Conservation (phyloP, 2,329 filamentous ascomycete species). For the Tolypocladium sp. region DNA sequence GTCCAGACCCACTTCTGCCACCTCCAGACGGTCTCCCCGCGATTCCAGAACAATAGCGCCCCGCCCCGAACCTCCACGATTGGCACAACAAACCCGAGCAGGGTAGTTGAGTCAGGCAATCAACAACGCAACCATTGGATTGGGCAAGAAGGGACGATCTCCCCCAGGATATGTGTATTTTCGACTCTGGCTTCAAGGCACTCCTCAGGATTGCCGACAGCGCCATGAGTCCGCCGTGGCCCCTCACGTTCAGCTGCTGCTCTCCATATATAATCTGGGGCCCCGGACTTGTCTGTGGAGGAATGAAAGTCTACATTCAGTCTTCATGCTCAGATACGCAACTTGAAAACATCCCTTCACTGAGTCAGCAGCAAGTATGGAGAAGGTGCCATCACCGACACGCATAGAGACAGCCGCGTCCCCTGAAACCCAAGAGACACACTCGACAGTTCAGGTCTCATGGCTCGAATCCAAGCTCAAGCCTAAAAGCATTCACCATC, state of each 20-base stretch:
- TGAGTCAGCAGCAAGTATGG: background rate
- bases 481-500: slow-evolving; percentile 1
- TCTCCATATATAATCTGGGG: background rate
- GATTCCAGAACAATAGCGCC: background rate
- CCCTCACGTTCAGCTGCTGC: background rate
- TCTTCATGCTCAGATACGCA: background rate
- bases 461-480: slow-evolving; percentile 5
- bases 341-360: background rate
- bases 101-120: background rate
- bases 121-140: background rate
- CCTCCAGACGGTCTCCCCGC: background rate
- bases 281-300: background rate
- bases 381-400: background rate
- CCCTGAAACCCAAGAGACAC: background rate
- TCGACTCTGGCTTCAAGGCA: background rate
- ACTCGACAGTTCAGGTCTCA: background rate
- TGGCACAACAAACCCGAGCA: background rate
- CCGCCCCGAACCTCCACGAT: background rate
- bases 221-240: background rate
- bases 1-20: background rate
- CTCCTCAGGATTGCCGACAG: background rate
- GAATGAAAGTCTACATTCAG: background rate
- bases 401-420: background rate
- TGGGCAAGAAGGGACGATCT: background rate
- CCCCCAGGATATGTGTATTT: background rate